Evolutionary conservation across 2,329 filamentous ascomycete species (phyloP).

Genomic region (Tympanopsis confertula): DNA sequence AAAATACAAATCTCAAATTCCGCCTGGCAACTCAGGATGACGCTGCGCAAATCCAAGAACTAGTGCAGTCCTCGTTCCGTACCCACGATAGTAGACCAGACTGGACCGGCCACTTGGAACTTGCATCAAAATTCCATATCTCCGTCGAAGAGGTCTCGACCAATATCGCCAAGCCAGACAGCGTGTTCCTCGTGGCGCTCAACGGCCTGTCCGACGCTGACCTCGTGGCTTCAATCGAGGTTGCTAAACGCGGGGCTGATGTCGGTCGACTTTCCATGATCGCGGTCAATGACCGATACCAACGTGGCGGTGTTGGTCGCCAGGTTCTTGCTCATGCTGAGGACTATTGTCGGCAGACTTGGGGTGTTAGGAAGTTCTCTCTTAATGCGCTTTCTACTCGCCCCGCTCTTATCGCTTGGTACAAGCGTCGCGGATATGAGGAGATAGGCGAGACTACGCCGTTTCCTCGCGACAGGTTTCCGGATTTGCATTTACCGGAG

Average conservation of each 20-base stretch:
- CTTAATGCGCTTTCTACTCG: constrained; percentile 16
- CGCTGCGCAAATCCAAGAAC: constrained; percentile 18
- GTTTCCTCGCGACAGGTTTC: constrained; percentile 10
- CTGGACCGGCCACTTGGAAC: constrained; percentile 21
- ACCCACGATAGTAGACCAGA: constrained; percentile 20
- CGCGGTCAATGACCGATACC: constrained; percentile 10
- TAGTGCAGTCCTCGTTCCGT: constrained; percentile 27
- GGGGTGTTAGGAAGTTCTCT: constrained; percentile 8
- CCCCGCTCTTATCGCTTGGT: constrained; percentile 14
- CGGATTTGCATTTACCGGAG: constrained; percentile 7
- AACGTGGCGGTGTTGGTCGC: constrained; percentile 12
- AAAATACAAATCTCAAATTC: too few species aligned
- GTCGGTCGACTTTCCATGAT: constrained; percentile 11
- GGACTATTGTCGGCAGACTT: constrained; percentile 10
- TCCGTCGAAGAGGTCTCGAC: constrained; percentile 9
- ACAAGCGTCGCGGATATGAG: constrained; percentile 14
- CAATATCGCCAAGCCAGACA: constrained; percentile 14
- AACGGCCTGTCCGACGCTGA: constrained; percentile 2
- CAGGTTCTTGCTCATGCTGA: constrained; percentile 15
- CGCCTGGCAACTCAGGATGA: constrained; percentile 22
- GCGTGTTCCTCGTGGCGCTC: constrained; percentile 12
- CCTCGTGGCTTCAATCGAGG: constrained; percentile 9
- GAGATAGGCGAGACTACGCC: constrained; percentile 8
- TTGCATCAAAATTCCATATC: constrained; percentile 11
- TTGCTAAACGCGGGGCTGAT: constrained; percentile 7